Evolutionary conservation across 176 grass and related monocot species (phyloP).

Genomic region (Alopecurus myosuroides): DNA sequence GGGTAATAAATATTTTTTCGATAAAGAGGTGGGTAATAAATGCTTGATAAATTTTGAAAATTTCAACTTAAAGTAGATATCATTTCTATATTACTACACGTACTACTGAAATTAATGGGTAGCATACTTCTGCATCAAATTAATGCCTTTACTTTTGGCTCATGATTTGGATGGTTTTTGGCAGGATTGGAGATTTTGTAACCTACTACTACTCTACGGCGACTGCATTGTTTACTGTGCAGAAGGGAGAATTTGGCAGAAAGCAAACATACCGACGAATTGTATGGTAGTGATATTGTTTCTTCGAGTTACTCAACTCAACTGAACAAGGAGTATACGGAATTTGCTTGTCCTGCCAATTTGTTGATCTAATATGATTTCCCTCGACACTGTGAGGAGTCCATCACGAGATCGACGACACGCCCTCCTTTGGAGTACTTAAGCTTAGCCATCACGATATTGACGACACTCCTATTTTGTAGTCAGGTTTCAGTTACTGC

Average conservation of each 20-base stretch:
- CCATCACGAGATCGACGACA: not conserved
- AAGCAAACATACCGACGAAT: constrained; percentile 3
- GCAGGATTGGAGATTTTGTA: not conserved
- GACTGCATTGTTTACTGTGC: not conserved
- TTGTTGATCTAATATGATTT: not conserved
- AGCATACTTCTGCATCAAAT: not conserved
- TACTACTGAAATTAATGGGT: too few relatives aligned
- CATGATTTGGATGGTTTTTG: constrained; percentile 10
- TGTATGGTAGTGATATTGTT: not conserved
- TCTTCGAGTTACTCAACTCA: not conserved
- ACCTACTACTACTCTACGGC: not conserved
- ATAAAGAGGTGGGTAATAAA: too few relatives aligned
- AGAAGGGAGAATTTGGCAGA: constrained; percentile 14
- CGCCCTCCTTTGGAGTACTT: not conserved
- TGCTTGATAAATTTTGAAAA: not conserved
- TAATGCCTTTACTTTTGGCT: not conserved
- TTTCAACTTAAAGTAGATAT: not conserved
- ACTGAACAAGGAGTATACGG: not conserved
- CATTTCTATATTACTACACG: too few relatives aligned
- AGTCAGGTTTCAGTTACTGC: not conserved
- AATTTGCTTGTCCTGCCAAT: not conserved
- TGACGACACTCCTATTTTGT: not conserved
- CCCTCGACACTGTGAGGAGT: not conserved
- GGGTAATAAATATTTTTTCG: too few relatives aligned
- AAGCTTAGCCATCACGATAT: not conserved